Percentiles rank a stretch among this genome's conserved stretches.
Conservation (phyloP, 345 rosid species). For the Euclidium syriacum region DNA sequence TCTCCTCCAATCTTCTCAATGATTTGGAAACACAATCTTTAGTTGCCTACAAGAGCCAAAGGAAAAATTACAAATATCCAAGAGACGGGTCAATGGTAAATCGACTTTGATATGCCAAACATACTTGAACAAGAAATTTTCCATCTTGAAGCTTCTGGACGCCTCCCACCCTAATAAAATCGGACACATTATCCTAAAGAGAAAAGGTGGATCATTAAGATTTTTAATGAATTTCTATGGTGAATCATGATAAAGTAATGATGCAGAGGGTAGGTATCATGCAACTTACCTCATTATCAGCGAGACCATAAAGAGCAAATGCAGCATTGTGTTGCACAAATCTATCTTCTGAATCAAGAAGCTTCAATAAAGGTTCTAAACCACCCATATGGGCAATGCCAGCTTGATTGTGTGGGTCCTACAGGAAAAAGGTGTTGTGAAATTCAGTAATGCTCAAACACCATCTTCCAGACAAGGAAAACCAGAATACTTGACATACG, state of each 20-base stretch:
- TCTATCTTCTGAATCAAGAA: slow-evolving; percentile 92
- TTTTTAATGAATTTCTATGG: slow-evolving; percentile 5
- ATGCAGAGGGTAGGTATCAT: background rate
- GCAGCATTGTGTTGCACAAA: slow-evolving; percentile 99
- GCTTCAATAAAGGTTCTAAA: slow-evolving; percentile 78
- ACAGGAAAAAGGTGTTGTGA: slow-evolving; percentile 18
- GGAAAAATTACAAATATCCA: background rate
- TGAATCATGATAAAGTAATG: too few relatives aligned
- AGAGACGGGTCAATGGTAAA: background rate
- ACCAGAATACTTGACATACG: background rate
- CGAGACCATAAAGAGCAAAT: slow-evolving; percentile 97
- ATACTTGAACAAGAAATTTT: slow-evolving; percentile 90
- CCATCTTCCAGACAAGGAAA: background rate
- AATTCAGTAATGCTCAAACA: too few relatives aligned
- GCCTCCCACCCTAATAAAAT: slow-evolving; percentile 97
- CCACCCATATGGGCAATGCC: slow-evolving; percentile 97
- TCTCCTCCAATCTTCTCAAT: slow-evolving; percentile 92
- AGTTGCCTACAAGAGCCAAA: slow-evolving; percentile 74
- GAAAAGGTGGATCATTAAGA: slow-evolving; percentile 30
- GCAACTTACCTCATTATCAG: slow-evolving; percentile 86
- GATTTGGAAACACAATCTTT: slow-evolving; percentile 98
- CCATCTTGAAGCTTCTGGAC: slow-evolving; percentile 95
- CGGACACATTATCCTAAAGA: slow-evolving; percentile 84
- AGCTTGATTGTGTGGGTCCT: slow-evolving; percentile 98
- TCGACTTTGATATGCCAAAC: slow-evolving; percentile 10